phyloP scores from a whole-genome alignment of 768 basidiomycete species.

The Leccinum boreale region DNA sequence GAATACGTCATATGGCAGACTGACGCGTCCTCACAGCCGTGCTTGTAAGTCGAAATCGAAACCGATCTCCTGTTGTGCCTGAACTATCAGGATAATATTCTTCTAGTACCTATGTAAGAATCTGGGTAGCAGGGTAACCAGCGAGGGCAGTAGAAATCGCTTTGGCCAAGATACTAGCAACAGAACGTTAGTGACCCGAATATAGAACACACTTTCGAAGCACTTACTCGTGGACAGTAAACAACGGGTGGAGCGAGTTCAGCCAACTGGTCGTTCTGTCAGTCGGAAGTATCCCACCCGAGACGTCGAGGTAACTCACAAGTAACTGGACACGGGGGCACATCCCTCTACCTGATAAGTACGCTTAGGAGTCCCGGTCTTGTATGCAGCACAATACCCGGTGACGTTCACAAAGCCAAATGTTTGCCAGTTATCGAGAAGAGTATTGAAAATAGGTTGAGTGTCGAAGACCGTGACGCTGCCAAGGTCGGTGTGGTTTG shows the following conservation, averaged over 20 bases:
- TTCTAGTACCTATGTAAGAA: constrained; percentile 3
- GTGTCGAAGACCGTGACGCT: constrained; percentile 52
- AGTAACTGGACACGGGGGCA: constrained; percentile 63
- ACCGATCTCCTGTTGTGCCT: neutral
- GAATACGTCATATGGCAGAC: neutral
- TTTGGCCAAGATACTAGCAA: constrained; percentile 47
- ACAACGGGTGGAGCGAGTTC: constrained; percentile 58
- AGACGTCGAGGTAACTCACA: constrained; percentile 40
- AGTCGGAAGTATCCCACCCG: neutral
- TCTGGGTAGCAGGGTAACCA: constrained; percentile 22
- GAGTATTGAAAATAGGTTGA: constrained; percentile 53
- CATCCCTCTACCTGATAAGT: constrained; percentile 57
- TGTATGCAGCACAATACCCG: constrained; percentile 56
- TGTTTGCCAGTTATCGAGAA: constrained; percentile 48
- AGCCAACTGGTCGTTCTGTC: constrained; percentile 45
- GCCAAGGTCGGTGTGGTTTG: constrained; percentile 40
- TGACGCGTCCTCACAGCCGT: too few species aligned
- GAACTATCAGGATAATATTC: neutral
- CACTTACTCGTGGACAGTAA: constrained; percentile 59
- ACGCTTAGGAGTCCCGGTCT: constrained; percentile 49
- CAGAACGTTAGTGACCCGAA: neutral
- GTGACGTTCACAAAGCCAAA: constrained; percentile 59
- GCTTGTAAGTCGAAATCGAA: neutral
- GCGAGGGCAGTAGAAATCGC: constrained; percentile 46
- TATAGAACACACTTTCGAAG: neutral